Percentiles rank a stretch among this genome's conserved stretches.
These are phyloP conservation scores for Neospora caninum DNA, from an alignment of 169 alveolate species.

Conservation along the genomic window DNA sequence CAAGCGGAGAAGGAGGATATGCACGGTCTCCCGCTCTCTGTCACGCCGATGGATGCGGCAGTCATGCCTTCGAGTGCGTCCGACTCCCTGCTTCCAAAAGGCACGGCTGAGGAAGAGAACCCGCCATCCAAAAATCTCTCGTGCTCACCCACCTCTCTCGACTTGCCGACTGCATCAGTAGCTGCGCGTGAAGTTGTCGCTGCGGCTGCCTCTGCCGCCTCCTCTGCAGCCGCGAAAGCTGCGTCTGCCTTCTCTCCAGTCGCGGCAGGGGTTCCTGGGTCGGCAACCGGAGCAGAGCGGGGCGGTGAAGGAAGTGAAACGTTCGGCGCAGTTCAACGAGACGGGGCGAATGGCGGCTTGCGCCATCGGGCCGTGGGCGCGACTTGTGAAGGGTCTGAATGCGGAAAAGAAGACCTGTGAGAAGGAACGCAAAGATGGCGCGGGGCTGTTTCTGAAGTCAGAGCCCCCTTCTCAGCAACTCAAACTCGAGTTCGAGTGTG, in stretches of 20 bases:
- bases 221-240: neutral
- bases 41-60: neutral
- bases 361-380: neutral
- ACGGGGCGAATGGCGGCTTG: neutral
- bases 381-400: neutral
- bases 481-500: neutral
- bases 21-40: neutral
- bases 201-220: neutral
- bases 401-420: neutral
- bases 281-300: neutral
- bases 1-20: neutral
- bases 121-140: too few species aligned
- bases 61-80: neutral
- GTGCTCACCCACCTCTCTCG: neutral
- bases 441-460: neutral
- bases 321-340: neutral
- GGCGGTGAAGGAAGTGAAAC: neutral
- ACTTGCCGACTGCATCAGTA: neutral
- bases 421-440: neutral
- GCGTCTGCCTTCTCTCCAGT: neutral
- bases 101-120: neutral
- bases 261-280: neutral
- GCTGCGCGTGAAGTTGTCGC: constrained; percentile 14
- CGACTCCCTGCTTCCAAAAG: neutral
- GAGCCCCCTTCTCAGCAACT: neutral